Conservation (phyloP, 176 grass and related monocot species). For the Musa troglodytarum region DNA sequence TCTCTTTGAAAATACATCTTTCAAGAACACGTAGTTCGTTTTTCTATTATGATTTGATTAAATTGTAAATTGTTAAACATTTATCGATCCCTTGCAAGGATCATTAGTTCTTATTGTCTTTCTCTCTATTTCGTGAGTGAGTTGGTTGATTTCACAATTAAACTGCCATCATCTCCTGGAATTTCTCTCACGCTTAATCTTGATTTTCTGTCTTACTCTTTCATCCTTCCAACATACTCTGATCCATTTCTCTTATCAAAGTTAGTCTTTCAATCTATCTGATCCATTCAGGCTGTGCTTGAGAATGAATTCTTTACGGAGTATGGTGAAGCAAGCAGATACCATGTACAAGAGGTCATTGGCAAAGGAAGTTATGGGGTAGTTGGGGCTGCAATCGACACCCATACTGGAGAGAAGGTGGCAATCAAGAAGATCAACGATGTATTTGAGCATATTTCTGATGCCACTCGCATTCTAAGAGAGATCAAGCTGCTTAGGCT, state of each 20-base stretch:
- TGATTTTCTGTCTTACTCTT: not conserved
- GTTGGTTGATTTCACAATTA: not conserved
- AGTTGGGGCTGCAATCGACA: conserved; percentile 69
- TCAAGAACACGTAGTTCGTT: not conserved
- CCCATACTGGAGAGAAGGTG: conserved; percentile 53
- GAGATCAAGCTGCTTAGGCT: conserved; percentile 81
- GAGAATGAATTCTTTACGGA: conserved; percentile 84
- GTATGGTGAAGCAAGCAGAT: conserved; percentile 63
- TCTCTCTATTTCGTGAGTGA: no score
- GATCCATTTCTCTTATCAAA: no score
- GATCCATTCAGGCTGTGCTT: conserved; percentile 28
- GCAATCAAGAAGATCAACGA: conserved; percentile 88
- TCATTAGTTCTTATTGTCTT: no score
- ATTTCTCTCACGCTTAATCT: not conserved
- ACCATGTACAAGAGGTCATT: conserved; percentile 65
- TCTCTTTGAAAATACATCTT: not conserved
- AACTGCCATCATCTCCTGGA: not conserved
- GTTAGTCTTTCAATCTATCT: not conserved
- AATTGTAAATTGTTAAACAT: no score
- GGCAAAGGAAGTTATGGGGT: conserved; percentile 84
- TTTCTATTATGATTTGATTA: not conserved
- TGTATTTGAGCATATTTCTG: conserved; percentile 64
- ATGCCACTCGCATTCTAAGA: conserved; percentile 58
- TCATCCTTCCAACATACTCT: not conserved
- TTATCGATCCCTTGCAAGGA: no score